Conservation (phyloP, 441 rosid genomes). For the Gossypium davidsonii region DNA sequence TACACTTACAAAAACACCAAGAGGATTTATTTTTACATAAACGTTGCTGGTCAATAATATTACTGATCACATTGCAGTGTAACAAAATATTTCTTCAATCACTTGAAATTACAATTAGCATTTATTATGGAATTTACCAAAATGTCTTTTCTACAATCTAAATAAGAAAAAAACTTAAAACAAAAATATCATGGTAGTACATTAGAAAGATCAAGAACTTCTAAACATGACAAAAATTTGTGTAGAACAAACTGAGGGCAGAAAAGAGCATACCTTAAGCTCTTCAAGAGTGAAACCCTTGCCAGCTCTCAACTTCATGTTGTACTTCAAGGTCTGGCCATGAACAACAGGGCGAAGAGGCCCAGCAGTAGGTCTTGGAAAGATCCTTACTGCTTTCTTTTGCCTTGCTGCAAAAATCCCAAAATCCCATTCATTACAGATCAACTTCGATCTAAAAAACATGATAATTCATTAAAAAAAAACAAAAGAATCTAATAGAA, state of each 20-base stretch:
- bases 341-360: slow-evolving; percentile 71
- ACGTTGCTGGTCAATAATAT: neutral
- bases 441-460: neutral
- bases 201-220: neutral
- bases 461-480: neutral
- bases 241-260: neutral
- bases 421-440: neutral
- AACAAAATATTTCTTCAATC: neutral
- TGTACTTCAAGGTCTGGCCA: slow-evolving; percentile 70
- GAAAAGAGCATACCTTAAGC: slow-evolving; percentile 31
- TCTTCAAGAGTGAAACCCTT: slow-evolving; percentile 74
- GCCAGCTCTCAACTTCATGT: slow-evolving; percentile 73
- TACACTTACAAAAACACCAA: neutral
- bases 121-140: neutral
- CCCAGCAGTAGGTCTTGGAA: slow-evolving; percentile 72
- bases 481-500: neutral
- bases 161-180: neutral
- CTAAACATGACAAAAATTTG: neutral
- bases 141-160: neutral
- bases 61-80: neutral
- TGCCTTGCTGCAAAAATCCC: slow-evolving; percentile 47
- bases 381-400: slow-evolving; percentile 69
- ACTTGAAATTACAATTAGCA: neutral
- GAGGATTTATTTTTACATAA: neutral
- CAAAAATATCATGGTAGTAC: neutral